Evolutionary conservation across 2,329 filamentous ascomycete genomes (phyloP).

Genomic region (Fusarium sp.): DNA sequence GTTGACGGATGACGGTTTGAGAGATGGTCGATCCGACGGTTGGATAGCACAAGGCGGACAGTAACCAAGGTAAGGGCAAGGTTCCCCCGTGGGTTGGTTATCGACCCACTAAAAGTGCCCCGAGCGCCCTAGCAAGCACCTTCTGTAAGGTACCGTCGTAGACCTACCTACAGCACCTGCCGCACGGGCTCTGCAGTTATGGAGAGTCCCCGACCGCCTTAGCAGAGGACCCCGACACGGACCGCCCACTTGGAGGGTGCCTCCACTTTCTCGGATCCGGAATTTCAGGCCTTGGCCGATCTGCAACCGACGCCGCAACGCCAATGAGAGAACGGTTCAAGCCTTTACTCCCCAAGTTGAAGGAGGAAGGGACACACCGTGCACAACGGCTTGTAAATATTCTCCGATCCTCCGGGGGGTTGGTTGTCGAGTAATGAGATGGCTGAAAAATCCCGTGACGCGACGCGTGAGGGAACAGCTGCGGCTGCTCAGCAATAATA

Average conservation of each 20-base stretch:
- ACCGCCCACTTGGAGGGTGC: constrained; percentile 8
- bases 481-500: not conserved
- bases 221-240: constrained; percentile 22
- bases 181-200: not conserved
- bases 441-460: not conserved
- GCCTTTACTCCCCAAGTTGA: not conserved
- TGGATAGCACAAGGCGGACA: not conserved
- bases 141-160: constrained; percentile 39
- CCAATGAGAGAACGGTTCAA: constrained; percentile 5
- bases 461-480: not conserved
- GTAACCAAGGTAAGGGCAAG: not conserved
- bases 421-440: not conserved
- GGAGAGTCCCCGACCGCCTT: constrained; percentile 12
- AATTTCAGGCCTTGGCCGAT: constrained; percentile 14
- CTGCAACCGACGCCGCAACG: constrained; percentile 2
- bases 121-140: not conserved
- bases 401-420: not conserved
- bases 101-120: constrained; percentile 28
- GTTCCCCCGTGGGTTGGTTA: constrained; percentile 12
- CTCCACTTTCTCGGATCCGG: constrained; percentile 16
- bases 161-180: not conserved
- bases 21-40: not conserved
- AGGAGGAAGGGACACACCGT: not conserved
- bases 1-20: constrained; percentile 20
- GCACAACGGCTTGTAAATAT: not conserved